Percentiles rank a stretch among this genome's conserved stretches.
Evolutionary conservation across 176 grass and related monocot genomes (phyloP).

Genomic region (Canna indica): DNA sequence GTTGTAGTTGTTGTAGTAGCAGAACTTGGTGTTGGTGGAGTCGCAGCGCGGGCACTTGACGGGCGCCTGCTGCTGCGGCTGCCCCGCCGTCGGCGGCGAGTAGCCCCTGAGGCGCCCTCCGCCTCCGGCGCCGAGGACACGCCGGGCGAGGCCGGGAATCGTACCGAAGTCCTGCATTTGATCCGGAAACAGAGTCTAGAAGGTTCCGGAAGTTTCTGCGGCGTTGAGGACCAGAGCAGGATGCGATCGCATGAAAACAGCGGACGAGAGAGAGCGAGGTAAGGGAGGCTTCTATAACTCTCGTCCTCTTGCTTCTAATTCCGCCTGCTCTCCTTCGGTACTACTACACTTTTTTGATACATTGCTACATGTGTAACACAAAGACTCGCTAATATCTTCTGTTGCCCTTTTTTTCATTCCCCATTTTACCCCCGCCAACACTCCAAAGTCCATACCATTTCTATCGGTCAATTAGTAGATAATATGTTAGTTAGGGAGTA

Average conservation of each 20-base stretch:
- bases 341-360: too few relatives aligned
- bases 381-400: too few relatives aligned
- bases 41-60: slow-evolving; percentile 16
- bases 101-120: neutral
- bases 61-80: neutral
- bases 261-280: neutral
- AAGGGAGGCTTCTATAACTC: neutral
- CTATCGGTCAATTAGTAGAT: too few relatives aligned
- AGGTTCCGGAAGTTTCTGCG: neutral
- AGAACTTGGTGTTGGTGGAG: slow-evolving; percentile 30
- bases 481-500: too few relatives aligned
- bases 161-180: neutral
- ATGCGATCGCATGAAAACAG: neutral
- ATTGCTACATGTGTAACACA: too few relatives aligned
- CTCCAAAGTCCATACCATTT: too few relatives aligned
- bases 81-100: neutral
- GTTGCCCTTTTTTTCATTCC: too few relatives aligned
- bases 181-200: neutral
- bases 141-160: neutral
- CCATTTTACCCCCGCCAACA: too few relatives aligned
- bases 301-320: neutral
- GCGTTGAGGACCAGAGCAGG: neutral
- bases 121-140: neutral
- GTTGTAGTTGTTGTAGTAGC: slow-evolving; percentile 48
- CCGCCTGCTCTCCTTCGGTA: too few relatives aligned